Evolutionary conservation across 306 rosid species (phyloP), one percentile per base, ranked within the genome.

Genomic region (Mimosa bimucronata): DNA sequence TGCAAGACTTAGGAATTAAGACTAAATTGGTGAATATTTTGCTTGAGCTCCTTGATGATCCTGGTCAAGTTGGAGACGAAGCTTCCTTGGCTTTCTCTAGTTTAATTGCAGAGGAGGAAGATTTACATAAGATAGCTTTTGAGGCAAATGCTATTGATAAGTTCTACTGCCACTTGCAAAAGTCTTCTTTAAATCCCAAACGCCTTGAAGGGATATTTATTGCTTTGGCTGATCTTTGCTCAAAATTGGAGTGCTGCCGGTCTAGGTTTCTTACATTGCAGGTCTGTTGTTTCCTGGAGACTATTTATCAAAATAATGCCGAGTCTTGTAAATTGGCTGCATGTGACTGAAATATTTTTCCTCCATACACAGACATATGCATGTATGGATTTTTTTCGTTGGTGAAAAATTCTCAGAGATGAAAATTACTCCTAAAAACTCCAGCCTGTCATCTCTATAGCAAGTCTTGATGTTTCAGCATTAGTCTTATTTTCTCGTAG

Each of bases 211-310:
- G 99, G 84, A 64, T 89, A 65, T 87, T 90, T 87, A 81, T 90
- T 81, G 98, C 89, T 46, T 78, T 95, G 84, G 94, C 94, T 64
- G 90, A 90, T 79, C 85, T 95, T 57, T 95, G 99, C 94, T 93
- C 98, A 84, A 90, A 89, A 76, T 86, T 93, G 92, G 99, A 95
- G 89, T 80, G 93, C 88, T 93, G 99, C 87, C 86, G 99, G 86
- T 89, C 88, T 30, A 89, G 87, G 83, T 91, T 95, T 87, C 84
- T 95, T 50, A 88, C 91, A 1, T 82, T 91, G 82, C 87, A 95
- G 99, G 99, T 90, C 52, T 71, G 94, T 71, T 75, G 92, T 71
- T 57, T 79, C 60, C 42, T 73, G 53, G 42, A 37, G 52, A 69
- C 31, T 55, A 57, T 41, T 42, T 69, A 42, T 25, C 52, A 69